phyloP scores from a whole-genome alignment of 768 basidiomycete species.

The Tricholoma flavovirens region DNA sequence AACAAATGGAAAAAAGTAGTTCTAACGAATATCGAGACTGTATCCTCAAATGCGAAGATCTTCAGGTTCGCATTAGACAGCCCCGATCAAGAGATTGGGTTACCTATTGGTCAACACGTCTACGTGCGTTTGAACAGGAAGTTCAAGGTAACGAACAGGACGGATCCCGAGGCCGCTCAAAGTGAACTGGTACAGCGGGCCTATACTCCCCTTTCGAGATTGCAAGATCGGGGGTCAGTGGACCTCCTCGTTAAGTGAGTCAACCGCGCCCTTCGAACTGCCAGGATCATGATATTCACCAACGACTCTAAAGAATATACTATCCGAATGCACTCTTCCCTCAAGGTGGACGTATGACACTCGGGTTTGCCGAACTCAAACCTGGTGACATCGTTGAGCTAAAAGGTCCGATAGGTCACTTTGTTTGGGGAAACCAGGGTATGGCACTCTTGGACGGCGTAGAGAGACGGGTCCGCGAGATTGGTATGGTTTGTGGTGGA shows the following conservation, averaged over 20 bases:
- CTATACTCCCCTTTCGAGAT: slow-evolving; percentile 52
- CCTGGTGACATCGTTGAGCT: slow-evolving; percentile 48
- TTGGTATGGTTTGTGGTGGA: slow-evolving; percentile 55
- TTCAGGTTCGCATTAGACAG: slow-evolving; percentile 45
- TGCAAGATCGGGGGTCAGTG: slow-evolving; percentile 37
- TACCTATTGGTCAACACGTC: slow-evolving; percentile 57
- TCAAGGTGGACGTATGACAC: slow-evolving; percentile 33
- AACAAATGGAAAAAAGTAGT: slow-evolving; percentile 43
- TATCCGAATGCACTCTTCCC: slow-evolving; percentile 30
- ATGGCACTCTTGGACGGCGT: slow-evolving; percentile 31
- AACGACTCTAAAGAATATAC: slow-evolving; percentile 32
- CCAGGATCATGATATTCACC: neutral
- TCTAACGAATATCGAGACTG: slow-evolving; percentile 28
- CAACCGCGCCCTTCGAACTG: neutral
- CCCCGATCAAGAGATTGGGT: slow-evolving; percentile 38
- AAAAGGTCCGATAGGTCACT: slow-evolving; percentile 57
- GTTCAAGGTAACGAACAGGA: slow-evolving; percentile 12
- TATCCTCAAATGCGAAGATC: slow-evolving; percentile 45
- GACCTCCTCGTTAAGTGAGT: slow-evolving; percentile 45
- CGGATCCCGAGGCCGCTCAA: slow-evolving; percentile 9
- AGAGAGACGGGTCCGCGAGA: slow-evolving; percentile 27
- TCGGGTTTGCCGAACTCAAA: slow-evolving; percentile 35
- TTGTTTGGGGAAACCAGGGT: slow-evolving; percentile 43
- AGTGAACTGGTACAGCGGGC: slow-evolving; percentile 48
- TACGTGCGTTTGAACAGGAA: slow-evolving; percentile 43